These are phyloP conservation scores for Linnemannia hyalina DNA, from an alignment of 192 early-diverging fungal genomes.

Conservation along the genomic window DNA sequence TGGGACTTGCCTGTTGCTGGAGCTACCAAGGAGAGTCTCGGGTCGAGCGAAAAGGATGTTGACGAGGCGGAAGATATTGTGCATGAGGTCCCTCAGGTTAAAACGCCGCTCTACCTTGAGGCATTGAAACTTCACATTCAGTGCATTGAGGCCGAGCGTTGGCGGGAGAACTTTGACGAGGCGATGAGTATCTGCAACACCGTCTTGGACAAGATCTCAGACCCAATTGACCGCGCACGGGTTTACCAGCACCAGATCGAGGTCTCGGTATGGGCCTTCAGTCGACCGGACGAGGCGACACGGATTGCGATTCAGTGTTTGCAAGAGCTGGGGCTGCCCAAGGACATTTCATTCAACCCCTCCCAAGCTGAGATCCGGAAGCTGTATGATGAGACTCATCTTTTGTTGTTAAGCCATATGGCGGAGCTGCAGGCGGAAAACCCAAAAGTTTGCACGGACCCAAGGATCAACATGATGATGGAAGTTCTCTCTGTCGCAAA, in stretches of 20 bases:
- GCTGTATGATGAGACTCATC: conserved; percentile 32
- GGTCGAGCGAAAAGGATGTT: conserved; percentile 9
- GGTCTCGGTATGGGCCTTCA: conserved; percentile 41
- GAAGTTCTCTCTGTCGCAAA: conserved; percentile 35
- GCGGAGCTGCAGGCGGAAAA: conserved; percentile 14
- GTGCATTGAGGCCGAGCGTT: conserved; percentile 45
- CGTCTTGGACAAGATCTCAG: conserved; percentile 17
- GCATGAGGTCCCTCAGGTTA: not conserved
- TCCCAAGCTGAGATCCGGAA: conserved; percentile 31
- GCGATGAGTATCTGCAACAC: conserved; percentile 35
- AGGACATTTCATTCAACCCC: conserved; percentile 29
- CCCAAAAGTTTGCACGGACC: conserved; percentile 20
- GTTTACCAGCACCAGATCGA: conserved; percentile 49
- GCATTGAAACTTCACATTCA: conserved; percentile 42
- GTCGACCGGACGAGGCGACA: conserved; percentile 31
- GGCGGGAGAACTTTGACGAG: conserved; percentile 34
- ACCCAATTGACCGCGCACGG: conserved; percentile 35
- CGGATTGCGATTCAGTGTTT: conserved; percentile 33
- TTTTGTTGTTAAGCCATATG: conserved; percentile 29
- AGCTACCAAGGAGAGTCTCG: not conserved
- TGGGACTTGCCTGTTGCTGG: conserved; percentile 11
- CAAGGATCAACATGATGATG: conserved; percentile 37
- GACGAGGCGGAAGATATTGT: not conserved
- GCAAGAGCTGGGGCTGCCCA: conserved; percentile 42
- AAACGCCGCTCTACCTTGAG: conserved; percentile 27